phyloP scores from a whole-genome alignment of 1,139 yeast species.

The Geotrichum bryndzae region DNA sequence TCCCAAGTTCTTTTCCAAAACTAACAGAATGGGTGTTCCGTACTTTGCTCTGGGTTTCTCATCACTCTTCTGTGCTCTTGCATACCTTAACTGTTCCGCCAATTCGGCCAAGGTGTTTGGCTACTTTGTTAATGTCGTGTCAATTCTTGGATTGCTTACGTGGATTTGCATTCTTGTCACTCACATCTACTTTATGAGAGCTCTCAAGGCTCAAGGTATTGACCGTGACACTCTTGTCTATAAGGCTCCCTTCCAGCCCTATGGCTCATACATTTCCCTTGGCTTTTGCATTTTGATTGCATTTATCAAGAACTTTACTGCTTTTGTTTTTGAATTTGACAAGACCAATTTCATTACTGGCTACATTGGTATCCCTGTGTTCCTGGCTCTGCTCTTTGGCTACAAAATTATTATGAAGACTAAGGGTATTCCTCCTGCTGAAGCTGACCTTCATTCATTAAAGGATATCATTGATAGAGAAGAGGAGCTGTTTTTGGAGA shows the following conservation, averaged over 20 bases:
- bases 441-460: conserved; percentile 59
- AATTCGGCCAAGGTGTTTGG: conserved; percentile 52
- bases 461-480: conserved; percentile 65
- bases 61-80: conserved; percentile 47
- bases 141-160: conserved; percentile 63
- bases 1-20: conserved; percentile 51
- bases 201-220: conserved; percentile 60
- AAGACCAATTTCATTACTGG: conserved; percentile 67
- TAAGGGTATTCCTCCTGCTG: conserved; percentile 46
- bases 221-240: conserved; percentile 47
- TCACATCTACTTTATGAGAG: conserved; percentile 58
- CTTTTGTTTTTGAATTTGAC: conserved; percentile 51
- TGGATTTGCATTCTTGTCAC: conserved; percentile 63
- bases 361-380: conserved; percentile 70
- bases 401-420: conserved; percentile 55
- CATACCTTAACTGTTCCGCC: conserved; percentile 56
- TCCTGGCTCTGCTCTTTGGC: conserved; percentile 48
- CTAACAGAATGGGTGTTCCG: conserved; percentile 66
- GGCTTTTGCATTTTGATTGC: conserved; percentile 51
- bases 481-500: conserved; percentile 48
- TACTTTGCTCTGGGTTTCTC: conserved; percentile 43
- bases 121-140: conserved; percentile 65
- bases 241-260: conserved; percentile 47
- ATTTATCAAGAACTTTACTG: conserved; percentile 70
- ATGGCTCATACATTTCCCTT: conserved; percentile 50